Percentiles rank a stretch among this genome's conserved stretches.
Evolutionary conservation across 2,329 filamentous ascomycete species (phyloP).

Genomic region (Triangularia setosa): DNA sequence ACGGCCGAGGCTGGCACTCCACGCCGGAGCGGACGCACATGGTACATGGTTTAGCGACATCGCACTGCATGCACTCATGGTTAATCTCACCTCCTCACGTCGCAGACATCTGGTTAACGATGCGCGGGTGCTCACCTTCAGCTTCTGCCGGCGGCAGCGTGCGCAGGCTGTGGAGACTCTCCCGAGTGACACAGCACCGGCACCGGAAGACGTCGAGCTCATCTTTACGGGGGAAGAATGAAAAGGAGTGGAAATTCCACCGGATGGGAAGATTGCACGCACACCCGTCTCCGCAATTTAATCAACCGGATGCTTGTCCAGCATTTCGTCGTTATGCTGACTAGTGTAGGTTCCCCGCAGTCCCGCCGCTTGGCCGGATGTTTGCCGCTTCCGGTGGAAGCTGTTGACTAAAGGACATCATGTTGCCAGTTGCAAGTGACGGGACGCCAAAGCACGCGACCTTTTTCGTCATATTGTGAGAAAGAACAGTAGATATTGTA

Average conservation of each 20-base stretch:
- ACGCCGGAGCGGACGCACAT: slow-evolving; percentile 1
- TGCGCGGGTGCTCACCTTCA: background rate
- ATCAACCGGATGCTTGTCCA: background rate
- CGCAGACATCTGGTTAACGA: background rate
- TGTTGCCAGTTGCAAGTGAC: background rate
- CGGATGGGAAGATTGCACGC: background rate
- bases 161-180: slow-evolving; percentile 2
- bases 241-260: background rate
- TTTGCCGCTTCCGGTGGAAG: background rate
- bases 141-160: slow-evolving; percentile 1
- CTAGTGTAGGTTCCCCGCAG: background rate
- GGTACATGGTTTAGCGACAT: slow-evolving; percentile 1
- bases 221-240: background rate
- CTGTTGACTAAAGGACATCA: background rate
- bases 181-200: background rate
- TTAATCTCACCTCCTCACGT: background rate
- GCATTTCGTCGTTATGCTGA: background rate
- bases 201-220: background rate
- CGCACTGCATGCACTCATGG: background rate
- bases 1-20: background rate
- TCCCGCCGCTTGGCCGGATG: slow-evolving; percentile 1
- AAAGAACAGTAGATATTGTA: slow-evolving; percentile 1
- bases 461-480: too few species aligned
- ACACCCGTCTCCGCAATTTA: too few species aligned
- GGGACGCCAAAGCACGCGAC: background rate